A percentile compares a stretch with the other conserved stretches of the same genome.
phyloP scores from a whole-genome alignment of 768 basidiomycete genomes.

The Dentipellis fragilis region DNA sequence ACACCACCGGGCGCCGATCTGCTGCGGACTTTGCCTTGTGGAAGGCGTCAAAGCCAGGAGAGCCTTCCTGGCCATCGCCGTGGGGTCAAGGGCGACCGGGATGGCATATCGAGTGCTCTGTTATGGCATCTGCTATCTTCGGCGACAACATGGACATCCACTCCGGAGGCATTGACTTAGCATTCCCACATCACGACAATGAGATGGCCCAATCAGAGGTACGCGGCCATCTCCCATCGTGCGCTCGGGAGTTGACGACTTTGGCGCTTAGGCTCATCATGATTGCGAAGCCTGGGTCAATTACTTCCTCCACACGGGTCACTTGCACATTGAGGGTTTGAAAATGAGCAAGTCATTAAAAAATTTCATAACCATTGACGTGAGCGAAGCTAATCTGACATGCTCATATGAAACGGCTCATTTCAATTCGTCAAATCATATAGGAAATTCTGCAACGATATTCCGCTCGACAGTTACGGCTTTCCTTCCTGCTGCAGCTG shows the following conservation, averaged over 20 bases:
- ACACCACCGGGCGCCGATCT: constrained; percentile 58
- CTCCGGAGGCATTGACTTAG: constrained; percentile 91
- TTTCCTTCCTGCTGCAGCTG: constrained; percentile 82
- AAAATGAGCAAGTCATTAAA: constrained; percentile 99
- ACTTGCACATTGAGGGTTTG: constrained; percentile 94
- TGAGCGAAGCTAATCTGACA: constrained; percentile 25
- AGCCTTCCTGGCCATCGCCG: constrained; percentile 92
- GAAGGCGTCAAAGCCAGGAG: constrained; percentile 95
- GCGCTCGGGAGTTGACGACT: constrained; percentile 4
- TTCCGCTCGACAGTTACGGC: constrained; percentile 78
- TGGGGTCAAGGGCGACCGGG: constrained; percentile 97
- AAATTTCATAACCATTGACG: constrained; percentile 96
- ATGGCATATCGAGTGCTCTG: constrained; percentile 99
- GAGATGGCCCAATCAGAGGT: constrained; percentile 97
- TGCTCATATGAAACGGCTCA: constrained; percentile 4
- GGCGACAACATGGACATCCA: constrained; percentile 95
- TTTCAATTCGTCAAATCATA: neutral
- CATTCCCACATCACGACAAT: constrained; percentile 99
- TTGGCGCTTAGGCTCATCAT: constrained; percentile 70
- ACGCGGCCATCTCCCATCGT: constrained; percentile 2
- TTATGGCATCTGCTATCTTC: constrained; percentile 90
- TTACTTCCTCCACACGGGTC: constrained; percentile 97
- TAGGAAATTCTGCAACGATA: constrained; percentile 83
- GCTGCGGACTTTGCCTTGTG: constrained; percentile 92
- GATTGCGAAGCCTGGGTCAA: constrained; percentile 92